Conservation (phyloP, 148 eudicot species). For the Arctostaphylos glauca region DNA sequence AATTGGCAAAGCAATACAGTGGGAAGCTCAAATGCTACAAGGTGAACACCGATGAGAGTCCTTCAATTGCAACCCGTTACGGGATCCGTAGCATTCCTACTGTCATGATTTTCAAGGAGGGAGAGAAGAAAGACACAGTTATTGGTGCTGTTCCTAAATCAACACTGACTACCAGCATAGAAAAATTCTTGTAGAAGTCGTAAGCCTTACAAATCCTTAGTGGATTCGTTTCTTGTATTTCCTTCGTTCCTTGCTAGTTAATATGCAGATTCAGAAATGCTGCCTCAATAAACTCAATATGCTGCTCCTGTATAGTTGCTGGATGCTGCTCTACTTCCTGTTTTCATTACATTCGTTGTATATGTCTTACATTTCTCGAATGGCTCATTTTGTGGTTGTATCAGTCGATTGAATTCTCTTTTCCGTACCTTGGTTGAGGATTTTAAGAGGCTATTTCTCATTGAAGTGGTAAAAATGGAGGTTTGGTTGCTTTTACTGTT, state of each 20-base stretch:
- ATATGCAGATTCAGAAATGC: conserved; percentile 4
- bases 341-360: conserved; percentile 5
- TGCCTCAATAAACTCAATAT: conserved; percentile 13
- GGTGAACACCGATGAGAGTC: conserved; percentile 82
- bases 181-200: conserved; percentile 59
- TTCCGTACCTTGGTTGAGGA: background rate
- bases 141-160: conserved; percentile 95
- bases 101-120: conserved; percentile 73
- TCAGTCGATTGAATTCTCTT: background rate
- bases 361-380: conserved; percentile 5
- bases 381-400: background rate
- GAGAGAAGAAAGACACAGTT: conserved; percentile 88
- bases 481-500: background rate
- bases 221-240: background rate
- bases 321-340: conserved; percentile 2
- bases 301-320: conserved; percentile 17
- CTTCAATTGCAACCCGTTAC: conserved; percentile 62
- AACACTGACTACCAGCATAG: conserved; percentile 64
- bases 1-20: conserved; percentile 61
- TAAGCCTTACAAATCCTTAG: conserved; percentile 6
- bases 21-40: conserved; percentile 85
- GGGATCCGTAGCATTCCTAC: conserved; percentile 96
- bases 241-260: background rate
- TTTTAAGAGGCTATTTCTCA: background rate
- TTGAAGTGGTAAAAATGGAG: background rate